These are phyloP conservation scores for Diutina neorugosa DNA, from an alignment of 1,139 yeast species.

Conservation along the genomic window DNA sequence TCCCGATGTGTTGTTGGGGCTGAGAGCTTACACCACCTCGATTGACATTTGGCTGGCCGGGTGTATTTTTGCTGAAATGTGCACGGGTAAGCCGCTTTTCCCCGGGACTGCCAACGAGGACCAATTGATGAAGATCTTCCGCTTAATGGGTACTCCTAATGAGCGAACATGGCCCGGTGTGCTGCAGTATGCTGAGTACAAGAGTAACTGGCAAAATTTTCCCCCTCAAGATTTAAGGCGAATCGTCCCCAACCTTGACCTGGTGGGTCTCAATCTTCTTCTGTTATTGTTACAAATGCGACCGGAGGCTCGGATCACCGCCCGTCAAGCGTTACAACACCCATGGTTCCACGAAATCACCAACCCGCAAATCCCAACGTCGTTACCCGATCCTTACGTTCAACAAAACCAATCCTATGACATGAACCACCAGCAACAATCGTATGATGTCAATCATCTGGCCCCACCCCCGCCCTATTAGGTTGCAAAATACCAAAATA, in stretches of 20 bases:
- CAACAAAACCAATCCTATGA: background rate
- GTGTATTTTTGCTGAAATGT: slow-evolving; percentile 95
- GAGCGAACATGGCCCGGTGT: slow-evolving; percentile 96
- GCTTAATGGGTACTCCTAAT: slow-evolving; percentile 92
- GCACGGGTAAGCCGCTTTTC: slow-evolving; percentile 92
- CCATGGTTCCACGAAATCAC: slow-evolving; percentile 85
- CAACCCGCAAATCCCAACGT: background rate
- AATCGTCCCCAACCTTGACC: slow-evolving; percentile 68
- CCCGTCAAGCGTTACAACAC: slow-evolving; percentile 85
- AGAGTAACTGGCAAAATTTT: slow-evolving; percentile 64
- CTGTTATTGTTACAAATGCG: slow-evolving; percentile 75
- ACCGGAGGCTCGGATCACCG: slow-evolving; percentile 85
- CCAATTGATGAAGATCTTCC: slow-evolving; percentile 78
- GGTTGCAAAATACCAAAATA: background rate
- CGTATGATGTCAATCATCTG: background rate
- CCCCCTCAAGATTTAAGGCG: slow-evolving; percentile 76
- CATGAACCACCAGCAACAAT: background rate
- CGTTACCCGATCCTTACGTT: background rate
- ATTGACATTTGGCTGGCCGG: slow-evolving; percentile 99
- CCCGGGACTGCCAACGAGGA: slow-evolving; percentile 97
- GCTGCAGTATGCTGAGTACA: slow-evolving; percentile 73
- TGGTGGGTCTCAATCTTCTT: slow-evolving; percentile 68
- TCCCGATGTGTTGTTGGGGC: slow-evolving; percentile 92
- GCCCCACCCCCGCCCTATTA: background rate
- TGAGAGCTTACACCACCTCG: slow-evolving; percentile 88